Evolutionary conservation across 345 rosid genomes (phyloP).

Genomic region (Moringa oleifera): DNA sequence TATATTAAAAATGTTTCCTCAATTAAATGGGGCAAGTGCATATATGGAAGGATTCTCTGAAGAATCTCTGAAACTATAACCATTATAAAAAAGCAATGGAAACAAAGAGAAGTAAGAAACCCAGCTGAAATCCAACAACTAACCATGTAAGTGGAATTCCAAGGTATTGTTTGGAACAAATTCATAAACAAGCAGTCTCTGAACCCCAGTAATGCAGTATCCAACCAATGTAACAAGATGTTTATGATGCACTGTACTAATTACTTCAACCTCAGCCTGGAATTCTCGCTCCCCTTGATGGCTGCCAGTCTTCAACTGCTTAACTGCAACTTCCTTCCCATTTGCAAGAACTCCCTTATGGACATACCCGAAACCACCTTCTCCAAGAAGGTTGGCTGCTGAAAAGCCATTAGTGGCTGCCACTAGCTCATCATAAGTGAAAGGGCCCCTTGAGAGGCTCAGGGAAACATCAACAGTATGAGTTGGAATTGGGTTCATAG

Average conservation of each 20-base stretch:
- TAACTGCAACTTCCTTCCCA: constrained; percentile 36
- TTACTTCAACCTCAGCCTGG: constrained; percentile 31
- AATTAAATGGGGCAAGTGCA: no score
- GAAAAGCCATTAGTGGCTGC: constrained; percentile 34
- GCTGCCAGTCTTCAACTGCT: constrained; percentile 33
- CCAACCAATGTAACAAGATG: constrained; percentile 39
- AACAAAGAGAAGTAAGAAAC: background rate
- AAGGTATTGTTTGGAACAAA: no score
- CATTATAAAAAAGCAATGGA: no score
- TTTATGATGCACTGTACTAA: constrained; percentile 36
- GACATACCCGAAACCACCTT: constrained; percentile 45
- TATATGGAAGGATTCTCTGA: no score
- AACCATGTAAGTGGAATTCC: constrained; percentile 41
- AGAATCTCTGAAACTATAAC: background rate
- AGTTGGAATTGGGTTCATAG: constrained; percentile 16
- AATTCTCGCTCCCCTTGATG: constrained; percentile 38
- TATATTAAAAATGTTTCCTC: no score
- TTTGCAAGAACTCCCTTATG: constrained; percentile 30
- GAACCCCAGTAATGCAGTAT: constrained; percentile 29
- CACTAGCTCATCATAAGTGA: constrained; percentile 26
- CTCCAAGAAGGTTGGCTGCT: constrained; percentile 33
- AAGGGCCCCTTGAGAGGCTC: constrained; percentile 25
- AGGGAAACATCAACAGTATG: constrained; percentile 1
- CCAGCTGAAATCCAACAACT: background rate
- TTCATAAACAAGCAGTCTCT: constrained; percentile 39